phyloP scores from a whole-genome alignment of 1,139 yeast species.

The Blastobotrys elegans region DNA sequence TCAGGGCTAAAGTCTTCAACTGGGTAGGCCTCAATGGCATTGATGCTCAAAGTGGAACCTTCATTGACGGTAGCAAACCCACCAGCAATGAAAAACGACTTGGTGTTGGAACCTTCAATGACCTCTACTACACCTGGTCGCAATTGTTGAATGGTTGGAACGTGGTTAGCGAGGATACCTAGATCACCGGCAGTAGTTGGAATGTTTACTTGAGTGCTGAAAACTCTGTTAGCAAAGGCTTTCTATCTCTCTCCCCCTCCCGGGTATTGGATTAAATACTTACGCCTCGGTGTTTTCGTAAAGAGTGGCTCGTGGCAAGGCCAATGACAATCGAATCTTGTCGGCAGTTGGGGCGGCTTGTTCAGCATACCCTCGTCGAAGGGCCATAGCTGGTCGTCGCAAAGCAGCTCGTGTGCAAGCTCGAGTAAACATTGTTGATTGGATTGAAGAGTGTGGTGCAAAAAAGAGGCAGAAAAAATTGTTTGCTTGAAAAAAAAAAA shows the following conservation, averaged over 20 bases:
- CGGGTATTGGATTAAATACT: too few species aligned
- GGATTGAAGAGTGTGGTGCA: background rate
- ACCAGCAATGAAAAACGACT: conserved; percentile 86
- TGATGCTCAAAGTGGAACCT: conserved; percentile 83
- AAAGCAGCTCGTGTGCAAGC: conserved; percentile 30
- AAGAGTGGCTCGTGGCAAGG: conserved; percentile 45
- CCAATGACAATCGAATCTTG: conserved; percentile 80
- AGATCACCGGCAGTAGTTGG: conserved; percentile 96
- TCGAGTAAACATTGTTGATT: conserved; percentile 18
- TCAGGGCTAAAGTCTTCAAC: conserved; percentile 82
- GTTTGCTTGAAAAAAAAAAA: background rate
- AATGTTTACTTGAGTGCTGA: conserved; percentile 84
- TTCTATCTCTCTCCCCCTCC: background rate
- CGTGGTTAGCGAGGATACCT: conserved; percentile 97
- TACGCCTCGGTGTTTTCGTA: conserved; percentile 44
- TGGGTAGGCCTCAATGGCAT: conserved; percentile 95
- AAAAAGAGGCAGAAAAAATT: background rate
- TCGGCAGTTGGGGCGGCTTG: conserved; percentile 64
- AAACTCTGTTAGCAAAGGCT: conserved; percentile 6
- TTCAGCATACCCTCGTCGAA: conserved; percentile 82
- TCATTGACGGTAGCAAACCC: conserved; percentile 98
- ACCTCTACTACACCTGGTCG: conserved; percentile 95
- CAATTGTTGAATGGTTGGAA: conserved; percentile 95
- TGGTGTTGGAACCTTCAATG: conserved; percentile 72
- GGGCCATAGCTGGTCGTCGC: conserved; percentile 47